Conservation (phyloP, 345 rosid genomes). For the Excoecaria cochinchinensis region DNA sequence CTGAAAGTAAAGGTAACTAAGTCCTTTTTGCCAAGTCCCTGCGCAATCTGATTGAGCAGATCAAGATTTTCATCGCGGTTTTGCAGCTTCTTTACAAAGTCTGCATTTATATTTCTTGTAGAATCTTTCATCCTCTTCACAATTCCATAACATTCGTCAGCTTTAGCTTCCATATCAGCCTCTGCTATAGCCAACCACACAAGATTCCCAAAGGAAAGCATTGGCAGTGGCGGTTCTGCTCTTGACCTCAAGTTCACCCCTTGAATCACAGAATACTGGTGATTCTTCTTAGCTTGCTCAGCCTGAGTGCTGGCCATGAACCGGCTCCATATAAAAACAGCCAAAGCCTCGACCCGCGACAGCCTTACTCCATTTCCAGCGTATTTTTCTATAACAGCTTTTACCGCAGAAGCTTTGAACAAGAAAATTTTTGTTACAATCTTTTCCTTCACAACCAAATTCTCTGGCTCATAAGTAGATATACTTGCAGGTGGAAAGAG, state of each 20-base stretch:
- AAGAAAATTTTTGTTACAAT: constrained; percentile 39
- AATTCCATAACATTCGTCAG: neutral
- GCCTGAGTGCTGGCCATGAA: neutral
- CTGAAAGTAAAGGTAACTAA: neutral
- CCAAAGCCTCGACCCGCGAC: neutral
- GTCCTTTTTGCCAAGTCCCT: neutral
- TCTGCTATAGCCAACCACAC: neutral
- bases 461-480: constrained; percentile 12
- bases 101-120: neutral
- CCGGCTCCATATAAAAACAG: neutral
- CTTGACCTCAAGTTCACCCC: neutral
- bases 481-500: constrained; percentile 44
- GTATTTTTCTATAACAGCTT: neutral
- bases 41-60: neutral
- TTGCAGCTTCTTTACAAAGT: constrained; percentile 1
- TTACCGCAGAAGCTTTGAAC: constrained; percentile 31
- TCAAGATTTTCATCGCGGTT: neutral
- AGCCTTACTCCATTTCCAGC: neutral
- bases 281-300: neutral
- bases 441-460: constrained; percentile 32
- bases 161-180: neutral
- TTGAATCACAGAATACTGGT: neutral
- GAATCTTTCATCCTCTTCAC: neutral
- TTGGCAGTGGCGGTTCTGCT: neutral
- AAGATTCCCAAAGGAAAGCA: neutral